Conservation (phyloP, 108 stramenopile genomes). For the Stephanodiscus minutulus region DNA sequence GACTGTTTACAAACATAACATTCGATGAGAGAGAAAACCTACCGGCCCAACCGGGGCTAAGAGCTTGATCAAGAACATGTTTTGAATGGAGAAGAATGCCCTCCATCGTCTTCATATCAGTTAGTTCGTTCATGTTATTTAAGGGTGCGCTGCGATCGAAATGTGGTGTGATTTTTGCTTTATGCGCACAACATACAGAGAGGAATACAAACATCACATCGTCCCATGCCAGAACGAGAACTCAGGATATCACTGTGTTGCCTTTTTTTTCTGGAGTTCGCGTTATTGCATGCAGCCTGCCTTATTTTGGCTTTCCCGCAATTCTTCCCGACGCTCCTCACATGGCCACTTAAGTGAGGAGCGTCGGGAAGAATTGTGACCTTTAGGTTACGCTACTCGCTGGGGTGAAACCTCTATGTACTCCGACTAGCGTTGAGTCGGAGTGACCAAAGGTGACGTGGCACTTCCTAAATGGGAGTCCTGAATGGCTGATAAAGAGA, state of each 20-base stretch:
- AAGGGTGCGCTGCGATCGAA: neutral
- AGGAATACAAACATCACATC: neutral
- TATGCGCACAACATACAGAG: no score
- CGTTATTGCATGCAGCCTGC: neutral
- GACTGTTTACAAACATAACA: no score
- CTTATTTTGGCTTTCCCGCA: neutral
- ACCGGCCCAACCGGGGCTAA: constrained; percentile 40
- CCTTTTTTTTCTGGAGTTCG: neutral
- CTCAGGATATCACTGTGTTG: neutral
- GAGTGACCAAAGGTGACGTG: no score
- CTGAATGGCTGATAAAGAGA: no score
- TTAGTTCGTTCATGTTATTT: constrained; percentile 4
- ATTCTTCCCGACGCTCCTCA: no score
- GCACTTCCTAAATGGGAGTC: no score
- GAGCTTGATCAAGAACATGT: constrained; percentile 45
- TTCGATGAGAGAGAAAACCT: neutral
- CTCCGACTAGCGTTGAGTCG: no score
- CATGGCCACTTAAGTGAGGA: no score
- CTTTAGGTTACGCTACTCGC: no score
- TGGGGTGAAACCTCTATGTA: no score
- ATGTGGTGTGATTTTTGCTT: neutral
- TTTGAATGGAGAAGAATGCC: constrained; percentile 55
- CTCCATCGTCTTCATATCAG: constrained; percentile 45
- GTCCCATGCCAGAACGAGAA: neutral
- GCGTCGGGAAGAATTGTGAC: no score